These are phyloP conservation scores for Nannochloropsis granulata DNA, from an alignment of 108 stramenopile species.

Conservation along the genomic window DNA sequence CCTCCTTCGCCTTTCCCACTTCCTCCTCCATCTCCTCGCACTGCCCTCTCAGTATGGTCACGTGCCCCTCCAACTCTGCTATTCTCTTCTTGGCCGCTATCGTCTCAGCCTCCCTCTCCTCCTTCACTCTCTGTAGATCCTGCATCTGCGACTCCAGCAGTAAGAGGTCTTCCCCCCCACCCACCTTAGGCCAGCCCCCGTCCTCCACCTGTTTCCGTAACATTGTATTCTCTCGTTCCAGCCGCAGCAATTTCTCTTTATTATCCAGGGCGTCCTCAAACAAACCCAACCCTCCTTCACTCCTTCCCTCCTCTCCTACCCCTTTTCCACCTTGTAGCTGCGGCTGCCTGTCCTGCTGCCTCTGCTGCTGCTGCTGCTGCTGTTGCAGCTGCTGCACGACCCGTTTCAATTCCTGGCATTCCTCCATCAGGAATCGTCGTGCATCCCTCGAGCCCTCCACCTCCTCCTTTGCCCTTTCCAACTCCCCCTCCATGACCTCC, in stretches of 20 bases:
- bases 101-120: conserved; percentile 18
- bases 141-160: conserved; percentile 10
- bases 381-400: background rate
- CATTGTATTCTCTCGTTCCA: background rate
- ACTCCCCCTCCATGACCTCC: background rate
- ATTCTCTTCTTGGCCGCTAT: conserved; percentile 14
- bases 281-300: background rate
- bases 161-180: background rate
- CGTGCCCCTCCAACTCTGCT: conserved; percentile 18
- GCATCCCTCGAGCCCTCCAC: background rate
- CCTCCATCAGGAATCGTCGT: background rate
- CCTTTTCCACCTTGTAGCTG: background rate
- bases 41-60: background rate
- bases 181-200: background rate
- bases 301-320: background rate
- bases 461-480: background rate
- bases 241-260: background rate
- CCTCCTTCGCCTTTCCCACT: conserved; percentile 7
- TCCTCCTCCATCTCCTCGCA: conserved; percentile 39
- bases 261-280: background rate
- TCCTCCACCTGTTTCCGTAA: background rate
- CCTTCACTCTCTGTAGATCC: conserved; percentile 12
- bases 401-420: background rate
- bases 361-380: background rate
- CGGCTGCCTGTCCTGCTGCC: too few species aligned